phyloP scores from a whole-genome alignment of 345 rosid genomes.

The Noccaea bulbosa region DNA sequence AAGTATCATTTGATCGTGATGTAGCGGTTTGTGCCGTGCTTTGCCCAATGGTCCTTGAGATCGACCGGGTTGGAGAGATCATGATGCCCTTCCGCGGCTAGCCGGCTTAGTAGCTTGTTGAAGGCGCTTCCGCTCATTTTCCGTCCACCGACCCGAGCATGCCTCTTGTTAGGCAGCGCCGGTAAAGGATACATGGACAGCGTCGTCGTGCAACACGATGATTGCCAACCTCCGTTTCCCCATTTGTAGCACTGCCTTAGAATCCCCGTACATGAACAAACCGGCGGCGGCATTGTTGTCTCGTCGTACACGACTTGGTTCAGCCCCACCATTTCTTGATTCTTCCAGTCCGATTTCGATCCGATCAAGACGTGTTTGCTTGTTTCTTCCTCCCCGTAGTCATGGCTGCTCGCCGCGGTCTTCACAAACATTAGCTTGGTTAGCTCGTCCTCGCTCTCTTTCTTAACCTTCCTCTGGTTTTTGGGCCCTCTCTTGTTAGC shows the following conservation, averaged over 20 bases:
- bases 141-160: constrained; percentile 91
- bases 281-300: constrained; percentile 87
- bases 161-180: constrained; percentile 82
- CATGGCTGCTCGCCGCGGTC: constrained; percentile 42
- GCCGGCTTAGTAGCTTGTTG: constrained; percentile 91
- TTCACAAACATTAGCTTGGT: constrained; percentile 68
- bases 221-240: constrained; percentile 99
- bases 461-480: constrained; percentile 69
- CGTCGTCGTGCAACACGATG: constrained; percentile 95
- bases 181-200: constrained; percentile 89
- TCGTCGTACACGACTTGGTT: constrained; percentile 94
- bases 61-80: constrained; percentile 76
- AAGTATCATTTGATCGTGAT: constrained; percentile 54
- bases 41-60: constrained; percentile 80
- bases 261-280: constrained; percentile 90
- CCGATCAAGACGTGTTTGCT: constrained; percentile 49
- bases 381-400: constrained; percentile 60
- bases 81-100: constrained; percentile 76
- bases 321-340: constrained; percentile 77
- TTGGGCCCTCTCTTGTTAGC: constrained; percentile 70
- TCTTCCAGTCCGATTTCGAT: constrained; percentile 84
- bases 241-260: constrained; percentile 97
- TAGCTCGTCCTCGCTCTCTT: constrained; percentile 68
- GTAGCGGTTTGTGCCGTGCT: constrained; percentile 70
- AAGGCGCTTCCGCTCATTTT: constrained; percentile 99